phyloP scores from a whole-genome alignment of 768 basidiomycete genomes.

The Mycena vulgaris region DNA sequence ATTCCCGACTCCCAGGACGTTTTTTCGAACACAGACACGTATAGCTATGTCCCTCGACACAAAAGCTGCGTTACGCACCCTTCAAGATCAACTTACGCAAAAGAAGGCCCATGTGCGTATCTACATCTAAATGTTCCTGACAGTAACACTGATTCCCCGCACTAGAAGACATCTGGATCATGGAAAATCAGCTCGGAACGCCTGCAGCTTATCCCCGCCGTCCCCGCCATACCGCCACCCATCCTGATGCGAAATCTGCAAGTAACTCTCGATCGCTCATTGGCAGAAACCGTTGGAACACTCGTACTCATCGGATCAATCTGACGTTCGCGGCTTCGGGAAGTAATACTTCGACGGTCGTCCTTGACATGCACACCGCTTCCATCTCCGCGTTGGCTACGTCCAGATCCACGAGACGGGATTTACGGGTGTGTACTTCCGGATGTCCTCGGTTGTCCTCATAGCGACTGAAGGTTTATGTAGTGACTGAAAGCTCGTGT shows the following conservation, averaged over 20 bases:
- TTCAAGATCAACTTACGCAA: not conserved
- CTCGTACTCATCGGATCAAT: slow-evolving; percentile 25
- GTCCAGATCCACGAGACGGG: not conserved
- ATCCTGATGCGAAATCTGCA: not conserved
- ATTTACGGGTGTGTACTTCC: too few species aligned
- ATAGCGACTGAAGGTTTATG: not conserved
- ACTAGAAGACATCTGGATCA: too few species aligned
- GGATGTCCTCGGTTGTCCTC: too few species aligned
- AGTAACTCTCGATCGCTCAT: not conserved
- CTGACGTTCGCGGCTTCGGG: not conserved
- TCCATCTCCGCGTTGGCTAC: not conserved
- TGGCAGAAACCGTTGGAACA: slow-evolving; percentile 13
- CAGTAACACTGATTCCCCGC: slow-evolving; percentile 8
- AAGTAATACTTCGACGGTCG: not conserved
- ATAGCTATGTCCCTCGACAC: not conserved
- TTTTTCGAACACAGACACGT: not conserved
- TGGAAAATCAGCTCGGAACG: too few species aligned
- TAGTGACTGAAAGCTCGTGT: too few species aligned
- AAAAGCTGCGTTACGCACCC: not conserved
- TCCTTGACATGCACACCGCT: not conserved
- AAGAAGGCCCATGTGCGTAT: not conserved
- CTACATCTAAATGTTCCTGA: not conserved
- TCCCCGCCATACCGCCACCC: not conserved
- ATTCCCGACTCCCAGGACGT: too few species aligned
- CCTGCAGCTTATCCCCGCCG: not conserved